phyloP scores from a whole-genome alignment of 371 early-diverging fungal species.

The Neoconidiobolus thromboides region DNA sequence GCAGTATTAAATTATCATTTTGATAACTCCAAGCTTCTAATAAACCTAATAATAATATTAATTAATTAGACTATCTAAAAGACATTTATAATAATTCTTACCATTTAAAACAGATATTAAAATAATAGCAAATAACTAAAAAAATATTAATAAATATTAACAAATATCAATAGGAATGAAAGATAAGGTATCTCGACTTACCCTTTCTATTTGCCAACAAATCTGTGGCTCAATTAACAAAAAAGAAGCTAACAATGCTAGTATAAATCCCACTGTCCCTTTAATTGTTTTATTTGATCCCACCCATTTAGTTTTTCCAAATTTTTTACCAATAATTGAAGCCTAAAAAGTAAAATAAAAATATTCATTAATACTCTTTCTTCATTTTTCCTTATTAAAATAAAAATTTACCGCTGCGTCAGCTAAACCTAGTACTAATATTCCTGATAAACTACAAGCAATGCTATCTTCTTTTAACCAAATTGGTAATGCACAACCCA shows the following conservation, averaged over 20 bases:
- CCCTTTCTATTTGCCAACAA: slow-evolving; percentile 10
- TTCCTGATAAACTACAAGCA: slow-evolving; percentile 29
- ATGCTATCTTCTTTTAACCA: slow-evolving; percentile 37
- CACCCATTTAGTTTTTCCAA: slow-evolving; percentile 54
- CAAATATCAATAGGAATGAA: slow-evolving; percentile 7
- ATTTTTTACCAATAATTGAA: slow-evolving; percentile 57
- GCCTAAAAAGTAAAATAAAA: slow-evolving; percentile 20
- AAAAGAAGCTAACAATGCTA: slow-evolving; percentile 29
- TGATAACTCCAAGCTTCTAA: slow-evolving; percentile 42
- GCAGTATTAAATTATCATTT: slow-evolving; percentile 61
- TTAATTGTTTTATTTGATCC: slow-evolving; percentile 65
- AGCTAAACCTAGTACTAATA: slow-evolving; percentile 68
- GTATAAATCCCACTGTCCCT: slow-evolving; percentile 66
- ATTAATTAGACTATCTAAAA: slow-evolving; percentile 13
- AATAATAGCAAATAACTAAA: slow-evolving; percentile 1
- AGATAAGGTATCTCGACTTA: slow-evolving; percentile 11
- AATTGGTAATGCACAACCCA: slow-evolving; percentile 79
- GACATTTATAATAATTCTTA: slow-evolving; percentile 12
- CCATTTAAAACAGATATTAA: slow-evolving; percentile 16
- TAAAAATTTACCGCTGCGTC: slow-evolving; percentile 45
- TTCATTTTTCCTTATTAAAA: background rate
- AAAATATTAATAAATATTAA: background rate
- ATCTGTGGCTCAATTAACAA: slow-evolving; percentile 13
- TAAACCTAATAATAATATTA: slow-evolving; percentile 19
- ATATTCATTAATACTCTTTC: too few species aligned